Base-by-base conservation (phyloP, 1,284 basidiomycete genomes). In the Pseudozyma tsukubaensis region DNA sequence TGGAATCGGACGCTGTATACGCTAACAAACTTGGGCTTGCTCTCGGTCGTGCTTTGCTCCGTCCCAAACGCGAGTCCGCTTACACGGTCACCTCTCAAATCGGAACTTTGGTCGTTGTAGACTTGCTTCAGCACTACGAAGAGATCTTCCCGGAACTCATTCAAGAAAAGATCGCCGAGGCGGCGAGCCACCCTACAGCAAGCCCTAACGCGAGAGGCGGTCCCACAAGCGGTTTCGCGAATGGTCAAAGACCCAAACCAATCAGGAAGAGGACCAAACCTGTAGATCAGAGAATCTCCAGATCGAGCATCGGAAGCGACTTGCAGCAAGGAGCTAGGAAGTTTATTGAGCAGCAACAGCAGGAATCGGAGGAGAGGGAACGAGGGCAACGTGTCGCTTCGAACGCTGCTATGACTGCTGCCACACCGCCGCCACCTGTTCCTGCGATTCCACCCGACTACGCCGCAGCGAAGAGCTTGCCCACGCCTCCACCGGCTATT, bases 21-120 rank as follows among this genome's bases (percentile, higher is more conserved):
- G 87, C 92, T 64, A 90, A 91, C 47, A 97, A 97, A 85, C 87
- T 97, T 49, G 92, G 92, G 0, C 87, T 96, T 56, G 92, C 93
- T 7, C 85, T 96, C 70, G 94, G 94, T 59, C 88, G 94, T 82
- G 93, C 89, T 35, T 88, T 97, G 50, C 87, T 97, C 49, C 88
- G 94, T 24, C 95, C 95, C 16, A 92, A 91, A 83, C 83, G 88
- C 45, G 94, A 97, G 84, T 91, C 89, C 92, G 73, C 93, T 92
- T 85, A 93, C 93, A 85, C 92, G 92, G 55, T 83, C 12, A 45
- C 93, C 92, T 79, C 92, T 91, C 52, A 90, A 89, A 50, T 45
- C 81, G 86, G 90, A 90, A 92, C 59, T 86, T 94, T 77, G 90
- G 94, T 86, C 1, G 59, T 73, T 4, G 90, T 93, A 47, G 95